Evolutionary conservation across 345 rosid genomes (phyloP).

Genomic region (Geranium rotundifolium): DNA sequence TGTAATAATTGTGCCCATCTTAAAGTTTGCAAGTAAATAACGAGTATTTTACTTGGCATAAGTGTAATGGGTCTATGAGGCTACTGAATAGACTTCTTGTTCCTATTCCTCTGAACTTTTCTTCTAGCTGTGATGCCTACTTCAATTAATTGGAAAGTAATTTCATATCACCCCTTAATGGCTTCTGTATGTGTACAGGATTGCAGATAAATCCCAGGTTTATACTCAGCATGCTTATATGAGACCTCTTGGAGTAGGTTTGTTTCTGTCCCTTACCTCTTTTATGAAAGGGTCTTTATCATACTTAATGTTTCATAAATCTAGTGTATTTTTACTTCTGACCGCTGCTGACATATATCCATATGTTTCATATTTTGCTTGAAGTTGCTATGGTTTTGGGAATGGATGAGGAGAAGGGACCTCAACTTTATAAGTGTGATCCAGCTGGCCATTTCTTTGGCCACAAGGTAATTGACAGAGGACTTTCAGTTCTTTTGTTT

Average conservation of each 20-base stretch:
- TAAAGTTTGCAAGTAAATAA: too few relatives aligned
- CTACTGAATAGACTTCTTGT: background rate
- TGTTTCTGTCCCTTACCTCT: too few relatives aligned
- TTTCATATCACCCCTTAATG: background rate
- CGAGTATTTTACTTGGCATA: too few relatives aligned
- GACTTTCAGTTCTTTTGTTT: background rate
- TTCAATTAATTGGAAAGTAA: background rate
- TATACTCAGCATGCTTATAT: slow-evolving; percentile 99
- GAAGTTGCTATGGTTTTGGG: slow-evolving; percentile 96
- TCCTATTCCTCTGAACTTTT: background rate
- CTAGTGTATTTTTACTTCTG: too few relatives aligned
- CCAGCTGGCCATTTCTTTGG: slow-evolving; percentile 98
- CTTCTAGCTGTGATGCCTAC: background rate
- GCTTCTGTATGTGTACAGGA: slow-evolving; percentile 31
- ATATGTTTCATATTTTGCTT: background rate
- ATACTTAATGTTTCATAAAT: too few relatives aligned
- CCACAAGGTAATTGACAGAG: slow-evolving; percentile 54
- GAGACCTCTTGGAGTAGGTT: slow-evolving; percentile 93
- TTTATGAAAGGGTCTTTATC: too few relatives aligned
- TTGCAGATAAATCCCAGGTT: slow-evolving; percentile 93
- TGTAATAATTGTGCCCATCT: too few relatives aligned
- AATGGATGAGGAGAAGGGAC: slow-evolving; percentile 91
- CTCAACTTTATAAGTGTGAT: slow-evolving; percentile 88
- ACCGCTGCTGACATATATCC: too few relatives aligned
- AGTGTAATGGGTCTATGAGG: background rate